phyloP scores from a whole-genome alignment of 495 filamentous ascomycete species.

The Neurospora sublineolata region DNA sequence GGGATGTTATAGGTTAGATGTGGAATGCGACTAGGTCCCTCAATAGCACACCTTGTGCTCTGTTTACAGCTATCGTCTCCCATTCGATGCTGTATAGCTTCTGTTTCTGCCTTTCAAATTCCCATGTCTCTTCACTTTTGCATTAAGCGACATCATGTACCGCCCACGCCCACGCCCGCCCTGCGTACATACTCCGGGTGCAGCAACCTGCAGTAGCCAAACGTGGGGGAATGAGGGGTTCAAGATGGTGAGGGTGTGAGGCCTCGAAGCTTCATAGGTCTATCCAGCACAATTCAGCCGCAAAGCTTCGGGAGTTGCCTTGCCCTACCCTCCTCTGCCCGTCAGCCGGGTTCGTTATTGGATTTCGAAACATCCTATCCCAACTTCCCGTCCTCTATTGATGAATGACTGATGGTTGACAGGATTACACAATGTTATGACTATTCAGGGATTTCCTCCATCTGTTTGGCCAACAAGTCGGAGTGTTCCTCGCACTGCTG shows the following conservation, averaged over 20 bases:
- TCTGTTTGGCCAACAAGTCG: not conserved
- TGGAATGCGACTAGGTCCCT: no score
- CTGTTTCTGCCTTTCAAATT: no score
- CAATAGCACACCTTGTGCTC: no score
- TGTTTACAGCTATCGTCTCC: no score
- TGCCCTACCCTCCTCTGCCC: not conserved
- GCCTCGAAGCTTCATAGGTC: constrained; percentile 4
- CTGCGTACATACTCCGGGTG: not conserved
- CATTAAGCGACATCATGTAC: not conserved
- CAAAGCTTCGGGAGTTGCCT: not conserved
- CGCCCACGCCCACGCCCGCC: not conserved
- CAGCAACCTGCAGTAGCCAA: constrained; percentile 24
- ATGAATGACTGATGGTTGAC: not conserved
- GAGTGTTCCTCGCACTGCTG: not conserved
- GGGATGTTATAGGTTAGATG: no score
- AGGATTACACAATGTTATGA: not conserved
- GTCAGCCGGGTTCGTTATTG: not conserved
- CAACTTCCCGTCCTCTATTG: not conserved
- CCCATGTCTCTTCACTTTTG: not conserved
- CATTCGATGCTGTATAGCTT: no score
- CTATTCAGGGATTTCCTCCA: not conserved
- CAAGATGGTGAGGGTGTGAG: constrained; percentile 3
- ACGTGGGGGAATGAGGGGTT: constrained; percentile 26
- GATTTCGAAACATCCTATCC: not conserved
- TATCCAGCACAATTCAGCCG: not conserved